Base-by-base conservation (phyloP, 352 stramenopile genomes). In the Hyphochytrium catenoides region DNA sequence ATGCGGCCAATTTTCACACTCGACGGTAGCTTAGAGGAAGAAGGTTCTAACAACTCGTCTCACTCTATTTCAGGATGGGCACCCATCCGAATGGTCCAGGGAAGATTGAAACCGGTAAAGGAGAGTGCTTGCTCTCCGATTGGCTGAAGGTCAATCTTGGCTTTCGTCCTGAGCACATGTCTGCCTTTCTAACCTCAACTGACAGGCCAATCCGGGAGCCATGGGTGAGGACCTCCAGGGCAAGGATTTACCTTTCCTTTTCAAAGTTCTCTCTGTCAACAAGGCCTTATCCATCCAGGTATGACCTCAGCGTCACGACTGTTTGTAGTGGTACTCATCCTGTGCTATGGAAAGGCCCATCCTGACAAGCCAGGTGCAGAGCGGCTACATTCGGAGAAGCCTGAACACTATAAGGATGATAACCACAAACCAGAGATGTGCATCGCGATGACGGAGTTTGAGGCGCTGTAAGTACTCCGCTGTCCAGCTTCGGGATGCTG, bases 371-470 rank as follows among this genome's bases (percentile, higher is more conserved):
- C 50, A 14, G 47, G 87, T n/a, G 76, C 76, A 8, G 52, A 65
- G 4, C 44, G 73, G 29, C 46, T 92, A 31, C 74, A 89, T 31
- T 51, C 48, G 5, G 69, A 66, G 8, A 78, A 84, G 41, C 91
- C 91, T 4, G 39, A 82, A 4, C 56, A 85, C 7, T 98, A 98
- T 60, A 93, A 94, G 43, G 91, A 98, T 48, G 37, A 73, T 14
- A 98, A 98, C 54, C 91, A 98, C 62, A 99, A 99, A 53, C 93
- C 93, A 0, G 93, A 99, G 53, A 97, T 99, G 82, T 81, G 87
- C 9, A 94, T 98, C 47, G 91, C 91, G 1, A 52, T 99, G 25
- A 97, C 81, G 33, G 62, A 50, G 22, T 97, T 99, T 40, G 81
- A 96, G 54, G 91, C 87, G 17, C 43, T 83, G 69, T 83, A 50